Base-by-base conservation (phyloP, 805 yeast species). In the Saturnispora dispora region DNA sequence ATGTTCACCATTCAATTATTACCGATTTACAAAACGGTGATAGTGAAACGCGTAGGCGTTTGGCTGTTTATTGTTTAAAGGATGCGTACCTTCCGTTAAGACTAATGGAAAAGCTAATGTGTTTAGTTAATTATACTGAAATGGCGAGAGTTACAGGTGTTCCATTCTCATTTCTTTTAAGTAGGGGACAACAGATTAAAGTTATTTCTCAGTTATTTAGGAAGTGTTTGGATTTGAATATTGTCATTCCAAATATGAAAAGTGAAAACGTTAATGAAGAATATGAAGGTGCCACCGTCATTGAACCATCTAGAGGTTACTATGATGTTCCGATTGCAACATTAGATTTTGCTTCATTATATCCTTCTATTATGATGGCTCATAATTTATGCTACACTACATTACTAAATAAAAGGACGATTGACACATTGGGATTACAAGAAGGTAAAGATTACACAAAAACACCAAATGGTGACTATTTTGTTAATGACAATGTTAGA, bases 101-200 rank as follows among this genome's bases (percentile, higher is more conserved):
- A 56, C 73, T 93, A 36, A 68, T 90, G 60, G 97, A 91, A 57
- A 95, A 91, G 61, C 75, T 93, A 50, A 95, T 93, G 99, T 89
- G 97, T 60, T 73, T 93, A 54, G 95, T 95, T 54, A 93, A 93
- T 63, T 93, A 93, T 68, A 91, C 97, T 0, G 99, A 93, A 69
- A 93, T 93, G 99, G 97, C 99, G 1, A 83, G 99, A 72, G 99
- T 93, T 27, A 93, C 99, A 0, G 99, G 99, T 57, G 98, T 93
- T 10, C 99, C 99, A 0, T 88, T 93, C 61, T 85, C 96, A 1
- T 91, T 82, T 63, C 74, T 93, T 55, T 71, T 93, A 43, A 66
- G 95, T 15, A 78, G 99, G 63, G 99, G 99, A 39, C 99, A 93
- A 71, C 99, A 95, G 68, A 91, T 93, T 66, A 93, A 93, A 67